Evolutionary conservation across 179 eudicot genomes (phyloP), one percentile per base, ranked within the genome.

Genomic region (Dionaea muscipula): DNA sequence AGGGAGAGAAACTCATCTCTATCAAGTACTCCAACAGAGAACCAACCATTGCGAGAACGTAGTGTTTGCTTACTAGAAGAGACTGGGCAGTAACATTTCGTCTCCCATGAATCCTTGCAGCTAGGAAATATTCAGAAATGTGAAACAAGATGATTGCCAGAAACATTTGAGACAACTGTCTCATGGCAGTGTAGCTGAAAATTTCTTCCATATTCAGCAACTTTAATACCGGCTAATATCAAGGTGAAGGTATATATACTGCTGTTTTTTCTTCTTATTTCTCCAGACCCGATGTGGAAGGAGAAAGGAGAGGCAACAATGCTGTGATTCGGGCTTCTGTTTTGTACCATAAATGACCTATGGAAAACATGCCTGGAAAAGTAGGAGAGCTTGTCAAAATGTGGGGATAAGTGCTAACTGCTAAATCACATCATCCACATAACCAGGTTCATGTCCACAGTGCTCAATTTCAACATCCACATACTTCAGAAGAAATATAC

Each of bases 21-120:
- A 81, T 37, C 27, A 69, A 58, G 61, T 89, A 89, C 66, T 89
- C 97, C 1, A 85, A 16, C 48, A 89, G 19, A 22, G 95, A 78
- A 55, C 61, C 69, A 20, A 76, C 21, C 88, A 89, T 83, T n/a
- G 97, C 97, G 46, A 82, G 40, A 10, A 81, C 27, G 66, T 89
- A 89, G 62, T 63, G 63, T 74, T 53, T 78, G 80, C 89, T 85
- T 62, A 89, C 64, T 61, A 89, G 60, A 62, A 89, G 89, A 25
- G 95, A 85, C 47, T 50, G 67, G 7, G 79, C 66, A 38, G 84
- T 72, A 44, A 85, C 93, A 49, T 81, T 83, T 54, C 77, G 61
- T 59, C 66, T 83, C 38, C 96, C 94, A 31, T 87, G 96, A 57
- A 67, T 52, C 18, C 22, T 19, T 24, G 78, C 20, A 41, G 97